Evolutionary conservation across 164 flowering plant genomes (phyloP).

Genomic region (grape (Vitis vinifera)): DNA sequence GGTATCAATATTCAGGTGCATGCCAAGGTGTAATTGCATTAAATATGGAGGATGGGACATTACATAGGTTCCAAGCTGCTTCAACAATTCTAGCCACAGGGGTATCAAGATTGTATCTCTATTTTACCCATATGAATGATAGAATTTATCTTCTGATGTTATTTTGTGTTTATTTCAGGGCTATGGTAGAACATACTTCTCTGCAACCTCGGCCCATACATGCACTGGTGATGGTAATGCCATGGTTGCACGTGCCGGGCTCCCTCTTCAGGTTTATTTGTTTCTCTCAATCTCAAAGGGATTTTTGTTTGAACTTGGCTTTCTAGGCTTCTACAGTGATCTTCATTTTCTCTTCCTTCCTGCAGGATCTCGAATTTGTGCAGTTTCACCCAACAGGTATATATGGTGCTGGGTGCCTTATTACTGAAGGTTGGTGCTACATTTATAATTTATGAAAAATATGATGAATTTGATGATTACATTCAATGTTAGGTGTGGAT

Average conservation of each 20-base stretch:
- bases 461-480: background rate
- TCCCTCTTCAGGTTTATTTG: slow-evolving; percentile 77
- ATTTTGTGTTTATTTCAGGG: slow-evolving; percentile 51
- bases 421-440: slow-evolving; percentile 75
- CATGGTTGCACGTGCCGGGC: slow-evolving; percentile 98
- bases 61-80: slow-evolving; percentile 85
- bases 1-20: slow-evolving; percentile 43
- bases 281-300: background rate
- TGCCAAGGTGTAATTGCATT: slow-evolving; percentile 99
- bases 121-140: background rate
- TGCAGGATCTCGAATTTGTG: slow-evolving; percentile 97
- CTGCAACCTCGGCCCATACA: slow-evolving; percentile 99
- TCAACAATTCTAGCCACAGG: slow-evolving; percentile 97
- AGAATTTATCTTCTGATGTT: background rate
- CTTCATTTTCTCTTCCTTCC: slow-evolving; percentile 3
- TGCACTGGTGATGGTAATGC: slow-evolving; percentile 99
- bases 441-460: background rate
- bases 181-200: slow-evolving; percentile 94
- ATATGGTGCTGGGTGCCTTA: slow-evolving; percentile 98
- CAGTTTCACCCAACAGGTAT: slow-evolving; percentile 98
- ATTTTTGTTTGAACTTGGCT: background rate
- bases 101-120: slow-evolving; percentile 38
- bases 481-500: too few species aligned
- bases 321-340: background rate
- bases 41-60: slow-evolving; percentile 98